phyloP scores from a whole-genome alignment of 2,329 filamentous ascomycete genomes.

The Davidsoniella australis region DNA sequence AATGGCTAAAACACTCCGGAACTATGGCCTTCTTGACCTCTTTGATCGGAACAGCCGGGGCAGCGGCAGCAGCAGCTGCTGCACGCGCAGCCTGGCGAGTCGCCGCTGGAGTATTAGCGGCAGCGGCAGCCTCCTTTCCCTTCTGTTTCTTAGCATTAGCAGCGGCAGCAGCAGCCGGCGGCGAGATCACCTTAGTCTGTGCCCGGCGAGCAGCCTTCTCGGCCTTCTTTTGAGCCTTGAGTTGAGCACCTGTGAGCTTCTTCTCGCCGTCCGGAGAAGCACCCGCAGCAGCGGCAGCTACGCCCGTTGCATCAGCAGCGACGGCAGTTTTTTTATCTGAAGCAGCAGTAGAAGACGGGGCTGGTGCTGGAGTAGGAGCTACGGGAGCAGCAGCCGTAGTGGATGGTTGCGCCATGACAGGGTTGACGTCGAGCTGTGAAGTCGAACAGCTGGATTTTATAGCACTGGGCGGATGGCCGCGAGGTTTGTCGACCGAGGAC shows the following conservation, averaged over 20 bases:
- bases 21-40: slow-evolving; percentile 39
- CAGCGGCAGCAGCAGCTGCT: slow-evolving; percentile 20
- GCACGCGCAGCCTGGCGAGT: slow-evolving; percentile 20
- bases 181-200: slow-evolving; percentile 43
- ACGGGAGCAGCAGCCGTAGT: background rate
- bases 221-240: slow-evolving; percentile 79
- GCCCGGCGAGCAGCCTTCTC: slow-evolving; percentile 80
- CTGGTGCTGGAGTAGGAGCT: background rate
- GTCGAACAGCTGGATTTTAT: too few species aligned
- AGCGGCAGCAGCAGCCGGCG: slow-evolving; percentile 23
- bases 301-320: background rate
- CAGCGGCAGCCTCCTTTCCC: slow-evolving; percentile 5
- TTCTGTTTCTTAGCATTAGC: slow-evolving; percentile 27
- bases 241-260: slow-evolving; percentile 56
- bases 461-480: too few species aligned
- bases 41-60: slow-evolving; percentile 25
- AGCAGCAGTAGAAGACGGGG: background rate
- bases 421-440: background rate
- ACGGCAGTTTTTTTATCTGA: background rate
- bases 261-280: slow-evolving; percentile 20
- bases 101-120: slow-evolving; percentile 14
- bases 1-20: slow-evolving; percentile 63
- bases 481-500: too few species aligned
- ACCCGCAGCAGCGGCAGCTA: background rate
- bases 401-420: slow-evolving; percentile 6